These are phyloP conservation scores for Elaeagnus macrophylla DNA, from an alignment of 306 rosid species.

Conservation along the genomic window DNA sequence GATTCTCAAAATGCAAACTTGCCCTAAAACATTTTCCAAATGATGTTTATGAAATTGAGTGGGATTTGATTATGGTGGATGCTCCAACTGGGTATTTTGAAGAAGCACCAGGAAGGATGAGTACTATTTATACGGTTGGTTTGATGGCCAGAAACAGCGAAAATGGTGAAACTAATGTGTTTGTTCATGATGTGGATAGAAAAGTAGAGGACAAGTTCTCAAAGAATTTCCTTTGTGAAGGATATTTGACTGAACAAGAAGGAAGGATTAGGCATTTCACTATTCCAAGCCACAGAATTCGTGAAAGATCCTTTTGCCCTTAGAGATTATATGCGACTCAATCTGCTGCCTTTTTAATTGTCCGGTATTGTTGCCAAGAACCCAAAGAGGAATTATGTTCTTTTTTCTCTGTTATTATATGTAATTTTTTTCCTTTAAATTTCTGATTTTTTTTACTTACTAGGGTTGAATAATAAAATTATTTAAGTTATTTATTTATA, in stretches of 20 bases:
- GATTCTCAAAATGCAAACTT: conserved; percentile 55
- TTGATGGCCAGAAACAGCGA: conserved; percentile 76
- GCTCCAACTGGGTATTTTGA: conserved; percentile 81
- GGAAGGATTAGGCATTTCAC: conserved; percentile 76
- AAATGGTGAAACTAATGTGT: conserved; percentile 71
- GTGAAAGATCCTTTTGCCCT: conserved; percentile 71
- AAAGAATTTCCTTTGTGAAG: conserved; percentile 58
- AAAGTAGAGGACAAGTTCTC: conserved; percentile 72
- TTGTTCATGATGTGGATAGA: conserved; percentile 89
- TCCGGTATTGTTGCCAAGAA: no score
- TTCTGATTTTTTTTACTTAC: no score
- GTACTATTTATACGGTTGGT: conserved; percentile 84
- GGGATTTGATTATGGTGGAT: conserved; percentile 97
- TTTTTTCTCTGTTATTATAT: no score
- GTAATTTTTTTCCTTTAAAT: no score
- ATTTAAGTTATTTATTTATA: no score
- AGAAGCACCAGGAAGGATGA: conserved; percentile 87
- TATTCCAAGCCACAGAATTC: conserved; percentile 67
- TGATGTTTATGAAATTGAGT: conserved; percentile 60
- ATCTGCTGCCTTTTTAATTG: no score
- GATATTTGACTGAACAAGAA: conserved; percentile 63
- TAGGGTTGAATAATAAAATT: no score
- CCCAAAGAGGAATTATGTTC: no score
- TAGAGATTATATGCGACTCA: no score
- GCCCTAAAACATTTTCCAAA: conserved; percentile 59